Conservation (phyloP, 257 asterid genomes). For the Solanum piurae region DNA sequence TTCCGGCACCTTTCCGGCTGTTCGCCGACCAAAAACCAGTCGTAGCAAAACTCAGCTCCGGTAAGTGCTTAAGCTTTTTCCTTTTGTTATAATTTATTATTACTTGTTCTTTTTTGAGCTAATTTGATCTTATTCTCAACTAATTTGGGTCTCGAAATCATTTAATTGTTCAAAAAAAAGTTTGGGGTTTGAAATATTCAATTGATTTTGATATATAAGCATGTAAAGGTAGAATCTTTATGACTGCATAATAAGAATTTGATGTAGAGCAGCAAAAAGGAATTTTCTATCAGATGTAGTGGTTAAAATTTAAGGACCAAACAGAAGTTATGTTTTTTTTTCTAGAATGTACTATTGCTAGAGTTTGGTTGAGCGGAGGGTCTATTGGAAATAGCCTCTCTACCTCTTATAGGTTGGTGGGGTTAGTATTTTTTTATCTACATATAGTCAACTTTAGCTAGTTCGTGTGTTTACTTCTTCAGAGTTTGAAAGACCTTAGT, state of each 20-base stretch:
- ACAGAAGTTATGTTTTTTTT: not conserved
- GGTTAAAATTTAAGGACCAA: not conserved
- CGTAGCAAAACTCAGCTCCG: not conserved
- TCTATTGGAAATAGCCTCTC: not conserved
- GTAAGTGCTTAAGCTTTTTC: not conserved
- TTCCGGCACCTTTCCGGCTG: not conserved
- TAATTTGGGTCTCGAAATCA: not conserved
- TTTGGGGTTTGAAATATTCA: not conserved
- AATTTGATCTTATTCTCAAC: not conserved
- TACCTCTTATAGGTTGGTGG: not conserved
- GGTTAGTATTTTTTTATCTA: not conserved
- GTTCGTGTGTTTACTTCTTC: not conserved
- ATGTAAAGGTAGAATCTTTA: not conserved
- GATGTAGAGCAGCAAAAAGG: not conserved
- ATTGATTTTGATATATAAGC: not conserved
- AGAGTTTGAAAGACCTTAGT: accelerated
- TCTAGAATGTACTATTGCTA: not conserved
- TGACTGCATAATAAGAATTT: not conserved
- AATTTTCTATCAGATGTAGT: not conserved
- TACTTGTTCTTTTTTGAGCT: not conserved
- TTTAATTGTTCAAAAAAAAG: not conserved
- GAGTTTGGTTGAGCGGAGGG: not conserved
- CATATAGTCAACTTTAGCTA: not conserved
- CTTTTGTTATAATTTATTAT: not conserved
- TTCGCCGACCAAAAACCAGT: not conserved